phyloP scores from a whole-genome alignment of 2,329 filamentous ascomycete genomes.

The Pyrenophora graminea region DNA sequence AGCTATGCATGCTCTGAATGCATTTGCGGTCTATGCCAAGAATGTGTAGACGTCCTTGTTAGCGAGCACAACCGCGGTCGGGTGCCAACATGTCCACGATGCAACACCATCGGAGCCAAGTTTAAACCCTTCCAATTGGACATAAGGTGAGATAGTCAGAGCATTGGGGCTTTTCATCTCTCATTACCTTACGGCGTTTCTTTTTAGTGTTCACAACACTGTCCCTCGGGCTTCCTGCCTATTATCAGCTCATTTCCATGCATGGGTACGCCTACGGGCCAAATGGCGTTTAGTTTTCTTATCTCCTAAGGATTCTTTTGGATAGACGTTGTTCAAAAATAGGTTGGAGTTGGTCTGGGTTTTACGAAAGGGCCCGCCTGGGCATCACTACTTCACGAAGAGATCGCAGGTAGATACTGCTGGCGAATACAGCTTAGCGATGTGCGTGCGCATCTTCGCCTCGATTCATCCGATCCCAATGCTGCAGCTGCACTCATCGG shows the following conservation, averaged over 20 bases:
- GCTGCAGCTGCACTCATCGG: not conserved
- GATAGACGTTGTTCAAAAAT: constrained; percentile 6
- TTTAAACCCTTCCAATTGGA: constrained; percentile 88
- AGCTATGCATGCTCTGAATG: constrained; percentile 96
- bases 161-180: constrained; percentile 8
- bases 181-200: constrained; percentile 19
- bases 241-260: constrained; percentile 9
- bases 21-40: constrained; percentile 87
- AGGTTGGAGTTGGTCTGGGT: constrained; percentile 4
- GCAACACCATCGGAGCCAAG: constrained; percentile 75
- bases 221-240: constrained; percentile 6
- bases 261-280: constrained; percentile 24
- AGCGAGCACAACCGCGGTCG: constrained; percentile 71
- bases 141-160: constrained; percentile 62
- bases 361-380: not conserved
- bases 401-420: constrained; percentile 7
- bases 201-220: constrained; percentile 1
- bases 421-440: constrained; percentile 1
- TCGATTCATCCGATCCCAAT: not conserved
- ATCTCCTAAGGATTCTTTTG: not conserved
- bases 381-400: not conserved
- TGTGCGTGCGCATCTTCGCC: not conserved
- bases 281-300: constrained; percentile 23
- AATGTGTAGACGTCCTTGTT: constrained; percentile 82
- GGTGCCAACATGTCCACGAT: constrained; percentile 74